phyloP scores from a whole-genome alignment of 2,329 filamentous ascomycete species.

The Stemphylium lycopersici region DNA sequence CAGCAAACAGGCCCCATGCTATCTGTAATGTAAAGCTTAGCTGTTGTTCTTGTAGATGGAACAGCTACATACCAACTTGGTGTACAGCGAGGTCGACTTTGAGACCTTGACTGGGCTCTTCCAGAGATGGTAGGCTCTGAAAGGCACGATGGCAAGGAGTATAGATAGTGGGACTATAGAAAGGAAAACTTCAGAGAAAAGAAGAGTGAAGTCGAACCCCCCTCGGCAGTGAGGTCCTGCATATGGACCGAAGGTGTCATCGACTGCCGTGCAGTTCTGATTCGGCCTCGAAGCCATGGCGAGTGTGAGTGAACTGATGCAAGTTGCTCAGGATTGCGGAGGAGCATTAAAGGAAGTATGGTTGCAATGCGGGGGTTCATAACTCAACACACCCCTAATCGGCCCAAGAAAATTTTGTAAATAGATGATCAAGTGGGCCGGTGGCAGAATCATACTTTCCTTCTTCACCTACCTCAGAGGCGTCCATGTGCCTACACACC shows the following conservation, averaged over 20 bases:
- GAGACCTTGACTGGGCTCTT: constrained; percentile 33
- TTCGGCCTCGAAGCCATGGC: constrained; percentile 31
- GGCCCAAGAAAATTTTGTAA: constrained; percentile 15
- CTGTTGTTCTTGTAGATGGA: background rate
- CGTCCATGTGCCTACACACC: constrained; percentile 19
- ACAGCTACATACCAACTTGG: constrained; percentile 36
- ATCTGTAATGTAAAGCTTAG: constrained; percentile 22
- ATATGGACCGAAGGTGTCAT: constrained; percentile 43
- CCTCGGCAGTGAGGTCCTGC: constrained; percentile 40
- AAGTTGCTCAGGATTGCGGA: constrained; percentile 22
- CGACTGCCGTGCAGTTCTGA: constrained; percentile 29
- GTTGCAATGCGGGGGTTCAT: constrained; percentile 20
- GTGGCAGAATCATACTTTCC: constrained; percentile 23
- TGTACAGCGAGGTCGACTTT: constrained; percentile 26
- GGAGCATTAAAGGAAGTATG: constrained; percentile 28
- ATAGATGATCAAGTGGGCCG: constrained; percentile 27
- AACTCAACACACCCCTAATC: constrained; percentile 18
- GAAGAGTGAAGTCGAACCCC: constrained; percentile 48
- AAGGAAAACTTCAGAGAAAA: constrained; percentile 46
- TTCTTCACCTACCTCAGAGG: constrained; percentile 27
- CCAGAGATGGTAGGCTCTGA: constrained; percentile 37
- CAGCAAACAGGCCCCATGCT: constrained; percentile 30
- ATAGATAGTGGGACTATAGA: constrained; percentile 40
- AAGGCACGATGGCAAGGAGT: constrained; percentile 36
- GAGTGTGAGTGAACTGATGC: constrained; percentile 21